A percentile compares a stretch with the other conserved stretches of the same genome.
phyloP scores from a whole-genome alignment of 2,329 filamentous ascomycete species.

The Macrophomina pseudophaseolina region DNA sequence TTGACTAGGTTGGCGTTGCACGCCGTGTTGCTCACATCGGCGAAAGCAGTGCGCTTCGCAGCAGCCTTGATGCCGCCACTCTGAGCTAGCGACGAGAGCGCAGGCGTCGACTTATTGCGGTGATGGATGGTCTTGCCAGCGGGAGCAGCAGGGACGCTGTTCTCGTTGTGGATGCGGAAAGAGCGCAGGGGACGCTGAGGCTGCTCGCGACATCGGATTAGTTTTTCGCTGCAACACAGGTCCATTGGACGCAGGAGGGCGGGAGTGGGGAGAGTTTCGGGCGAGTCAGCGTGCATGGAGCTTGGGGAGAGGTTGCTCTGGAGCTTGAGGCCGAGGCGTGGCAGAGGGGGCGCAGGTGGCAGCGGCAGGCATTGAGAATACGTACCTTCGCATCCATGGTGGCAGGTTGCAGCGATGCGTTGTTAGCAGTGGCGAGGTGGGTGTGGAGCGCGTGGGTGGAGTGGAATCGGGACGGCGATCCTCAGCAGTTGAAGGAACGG shows the following conservation, averaged over 20 bases:
- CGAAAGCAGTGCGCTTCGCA: slow-evolving; percentile 79
- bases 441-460: slow-evolving; percentile 13
- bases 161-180: slow-evolving; percentile 73
- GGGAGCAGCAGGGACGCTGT: slow-evolving; percentile 52
- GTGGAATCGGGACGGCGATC: slow-evolving; percentile 20
- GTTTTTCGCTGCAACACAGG: slow-evolving; percentile 18
- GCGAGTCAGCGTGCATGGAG: slow-evolving; percentile 8
- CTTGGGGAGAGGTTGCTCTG: slow-evolving; percentile 5
- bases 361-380: slow-evolving; percentile 23
- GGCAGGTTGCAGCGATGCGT: slow-evolving; percentile 25
- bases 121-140: slow-evolving; percentile 67
- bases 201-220: slow-evolving; percentile 49
- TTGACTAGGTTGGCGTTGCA: slow-evolving; percentile 47
- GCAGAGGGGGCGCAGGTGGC: slow-evolving; percentile 13
- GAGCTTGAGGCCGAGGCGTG: slow-evolving; percentile 11
- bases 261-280: slow-evolving; percentile 22
- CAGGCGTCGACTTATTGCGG: slow-evolving; percentile 79
- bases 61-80: slow-evolving; percentile 65
- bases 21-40: slow-evolving; percentile 77
- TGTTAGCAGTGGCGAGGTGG: slow-evolving; percentile 30
- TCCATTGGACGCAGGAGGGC: slow-evolving; percentile 22
- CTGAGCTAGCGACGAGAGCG: slow-evolving; percentile 60
- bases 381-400: slow-evolving; percentile 54
- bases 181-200: slow-evolving; percentile 69
- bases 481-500: slow-evolving; percentile 18